Base-by-base conservation (phyloP, 257 asterid species). In the Primulina huaijiensis region DNA sequence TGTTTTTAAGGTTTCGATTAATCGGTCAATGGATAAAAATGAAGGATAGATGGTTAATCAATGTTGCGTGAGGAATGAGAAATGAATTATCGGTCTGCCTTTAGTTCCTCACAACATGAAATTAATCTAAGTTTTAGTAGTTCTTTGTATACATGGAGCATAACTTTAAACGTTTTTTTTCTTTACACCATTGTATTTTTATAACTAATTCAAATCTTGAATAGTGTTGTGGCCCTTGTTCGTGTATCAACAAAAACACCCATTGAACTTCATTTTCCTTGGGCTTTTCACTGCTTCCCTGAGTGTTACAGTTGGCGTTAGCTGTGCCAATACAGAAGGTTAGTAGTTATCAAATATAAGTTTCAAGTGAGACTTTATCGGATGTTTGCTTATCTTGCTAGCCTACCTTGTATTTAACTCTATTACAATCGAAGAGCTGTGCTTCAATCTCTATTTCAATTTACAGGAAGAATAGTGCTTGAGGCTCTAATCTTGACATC, bases 271-370 rank as follows among this genome's bases (percentile, higher is more conserved):
- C 59, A 46, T 94, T 46, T 91, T 94, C 95, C 97, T 94, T 60
- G 97, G 93, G 72, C 96, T 94, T 68, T 94, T 91, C 34, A 94
- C 99, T 30, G 78, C 84, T 64, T 91, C 93, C 50, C 66, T 94
- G 73, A 94, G 99, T 80, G 66, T 91, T 65, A 91, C 97, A 0
- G 95, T 94, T 74, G 99, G 95, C 37, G 92, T 94, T 55, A 91
- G 81, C 84, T 94, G 97, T 78, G 99, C 97, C 75, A 88, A 91
- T 65, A 89, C 96, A 27, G 97, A 94, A 78, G 99, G 99, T 94
- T 66, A 38, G 86, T 81, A 65, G 53, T 63, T 79, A 37, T 37
- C 19, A 2, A 50, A 8, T 31, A 31, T 73, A 33, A 31, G 69
- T 57, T 64, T 64, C 46, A 35, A 52, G 33, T 52, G 52, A 53